A percentile compares a stretch with the other conserved stretches of the same genome.
Conservation (phyloP, 495 filamentous ascomycete genomes). For the Daldinia caldariorum region DNA sequence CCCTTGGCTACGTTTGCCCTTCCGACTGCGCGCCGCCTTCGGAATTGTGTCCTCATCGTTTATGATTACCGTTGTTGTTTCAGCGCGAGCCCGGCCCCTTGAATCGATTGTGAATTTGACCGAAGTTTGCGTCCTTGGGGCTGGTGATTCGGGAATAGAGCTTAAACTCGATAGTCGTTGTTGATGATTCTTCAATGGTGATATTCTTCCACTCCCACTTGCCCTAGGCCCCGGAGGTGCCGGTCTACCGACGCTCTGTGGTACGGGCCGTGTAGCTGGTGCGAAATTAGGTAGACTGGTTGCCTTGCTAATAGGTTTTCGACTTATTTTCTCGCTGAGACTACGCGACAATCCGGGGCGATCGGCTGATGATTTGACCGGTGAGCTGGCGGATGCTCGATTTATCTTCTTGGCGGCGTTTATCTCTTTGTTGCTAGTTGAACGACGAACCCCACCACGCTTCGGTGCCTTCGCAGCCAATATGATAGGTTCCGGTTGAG, state of each 20-base stretch:
- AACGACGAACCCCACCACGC: slow-evolving; percentile 53
- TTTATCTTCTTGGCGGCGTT: slow-evolving; percentile 50
- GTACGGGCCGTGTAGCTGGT: slow-evolving; percentile 42
- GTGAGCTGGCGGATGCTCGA: slow-evolving; percentile 62
- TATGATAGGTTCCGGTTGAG: slow-evolving; percentile 40
- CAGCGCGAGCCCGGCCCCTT: slow-evolving; percentile 74
- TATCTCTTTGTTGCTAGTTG: slow-evolving; percentile 54
- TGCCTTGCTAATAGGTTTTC: slow-evolving; percentile 48
- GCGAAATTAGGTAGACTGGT: slow-evolving; percentile 51
- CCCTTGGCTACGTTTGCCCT: slow-evolving; percentile 25
- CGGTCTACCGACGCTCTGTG: slow-evolving; percentile 47
- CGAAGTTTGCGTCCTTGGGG: slow-evolving; percentile 60
- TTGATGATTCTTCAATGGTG: slow-evolving; percentile 61
- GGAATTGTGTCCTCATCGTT: slow-evolving; percentile 51
- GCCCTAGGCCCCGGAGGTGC: slow-evolving; percentile 50
- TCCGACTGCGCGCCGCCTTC: slow-evolving; percentile 39
- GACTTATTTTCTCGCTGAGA: slow-evolving; percentile 61
- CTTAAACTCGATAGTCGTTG: slow-evolving; percentile 57
- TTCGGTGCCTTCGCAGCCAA: slow-evolving; percentile 42
- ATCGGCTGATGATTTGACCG: slow-evolving; percentile 56
- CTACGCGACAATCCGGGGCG: slow-evolving; percentile 70
- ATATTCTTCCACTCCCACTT: slow-evolving; percentile 59
- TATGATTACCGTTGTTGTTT: slow-evolving; percentile 70
- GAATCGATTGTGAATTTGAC: slow-evolving; percentile 77
- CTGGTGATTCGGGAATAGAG: slow-evolving; percentile 61